Percentiles rank a stretch among this genome's conserved stretches.
These are phyloP conservation scores for Hypocreales sp. DNA, from an alignment of 2,329 filamentous ascomycete genomes.

Conservation along the genomic window DNA sequence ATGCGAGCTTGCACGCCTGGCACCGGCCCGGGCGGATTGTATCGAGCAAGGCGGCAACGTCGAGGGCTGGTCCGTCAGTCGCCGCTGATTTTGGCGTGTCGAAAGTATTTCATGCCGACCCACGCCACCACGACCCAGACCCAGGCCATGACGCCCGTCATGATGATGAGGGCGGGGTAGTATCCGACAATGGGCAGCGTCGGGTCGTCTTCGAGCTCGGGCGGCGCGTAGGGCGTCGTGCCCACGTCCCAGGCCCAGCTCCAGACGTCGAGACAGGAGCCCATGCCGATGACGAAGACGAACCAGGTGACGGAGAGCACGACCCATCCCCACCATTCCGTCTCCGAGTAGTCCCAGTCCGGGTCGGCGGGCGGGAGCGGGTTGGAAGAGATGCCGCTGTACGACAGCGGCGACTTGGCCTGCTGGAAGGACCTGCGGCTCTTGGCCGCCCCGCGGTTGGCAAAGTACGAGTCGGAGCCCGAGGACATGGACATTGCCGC, in stretches of 20 bases:
- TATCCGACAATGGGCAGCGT: constrained; percentile 94
- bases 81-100: constrained; percentile 77
- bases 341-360: constrained; percentile 85
- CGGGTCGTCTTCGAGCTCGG: constrained; percentile 86
- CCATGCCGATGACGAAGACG: constrained; percentile 93
- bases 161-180: constrained; percentile 84
- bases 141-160: constrained; percentile 95
- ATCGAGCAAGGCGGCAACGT: too few relatives aligned
- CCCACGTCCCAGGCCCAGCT: constrained; percentile 99
- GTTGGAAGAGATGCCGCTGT: constrained; percentile 34
- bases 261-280: constrained; percentile 88
- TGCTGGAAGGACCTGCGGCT: constrained; percentile 33
- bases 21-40: too few relatives aligned
- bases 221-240: constrained; percentile 86
- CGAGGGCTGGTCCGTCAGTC: too few relatives aligned
- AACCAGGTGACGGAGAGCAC: constrained; percentile 84
- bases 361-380: constrained; percentile 30
- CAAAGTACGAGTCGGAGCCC: constrained; percentile 49
- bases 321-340: constrained; percentile 96
- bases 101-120: constrained; percentile 99
- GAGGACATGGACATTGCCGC: constrained; percentile 32
- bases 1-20: too few relatives aligned
- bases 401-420: constrained; percentile 44
- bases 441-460: constrained; percentile 22
- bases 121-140: constrained; percentile 96